Evolutionary conservation across 2,329 filamentous ascomycete species (phyloP).

Genomic region (Penicillium sp.): DNA sequence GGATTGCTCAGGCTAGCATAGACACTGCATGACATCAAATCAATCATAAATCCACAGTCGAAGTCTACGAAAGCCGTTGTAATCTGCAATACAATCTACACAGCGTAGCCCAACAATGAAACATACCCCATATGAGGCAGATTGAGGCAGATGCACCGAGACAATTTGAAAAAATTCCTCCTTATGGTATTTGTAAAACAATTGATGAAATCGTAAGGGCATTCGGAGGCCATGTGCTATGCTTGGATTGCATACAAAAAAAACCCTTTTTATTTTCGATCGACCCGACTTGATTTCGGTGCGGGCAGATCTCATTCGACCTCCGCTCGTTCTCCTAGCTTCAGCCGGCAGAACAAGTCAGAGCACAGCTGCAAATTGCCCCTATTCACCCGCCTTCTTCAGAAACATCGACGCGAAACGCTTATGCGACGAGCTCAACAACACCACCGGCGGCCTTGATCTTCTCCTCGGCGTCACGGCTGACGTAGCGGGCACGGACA

Average conservation of each 20-base stretch:
- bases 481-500: conserved; percentile 93
- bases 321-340: conserved; percentile 32
- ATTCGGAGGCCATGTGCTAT: conserved; percentile 38
- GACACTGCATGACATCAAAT: too few relatives aligned
- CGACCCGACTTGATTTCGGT: conserved; percentile 28
- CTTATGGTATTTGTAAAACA: conserved; percentile 41
- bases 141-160: background rate
- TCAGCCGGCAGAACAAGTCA: conserved; percentile 31
- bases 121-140: background rate
- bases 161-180: conserved; percentile 27
- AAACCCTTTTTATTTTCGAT: conserved; percentile 38
- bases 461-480: conserved; percentile 96
- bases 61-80: too few relatives aligned
- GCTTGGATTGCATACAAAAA: conserved; percentile 37
- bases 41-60: too few relatives aligned
- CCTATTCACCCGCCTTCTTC: conserved; percentile 32
- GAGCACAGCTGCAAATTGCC: conserved; percentile 32
- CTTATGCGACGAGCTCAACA: conserved; percentile 90
- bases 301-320: conserved; percentile 33
- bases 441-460: conserved; percentile 97
- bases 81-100: too few relatives aligned
- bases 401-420: conserved; percentile 30
- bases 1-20: too few relatives aligned
- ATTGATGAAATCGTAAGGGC: conserved; percentile 40
- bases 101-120: background rate